Percentiles rank a stretch among this genome's conserved stretches.
Evolutionary conservation across 2,329 filamentous ascomycete genomes (phyloP).

Genomic region (Aphanocladium album): DNA sequence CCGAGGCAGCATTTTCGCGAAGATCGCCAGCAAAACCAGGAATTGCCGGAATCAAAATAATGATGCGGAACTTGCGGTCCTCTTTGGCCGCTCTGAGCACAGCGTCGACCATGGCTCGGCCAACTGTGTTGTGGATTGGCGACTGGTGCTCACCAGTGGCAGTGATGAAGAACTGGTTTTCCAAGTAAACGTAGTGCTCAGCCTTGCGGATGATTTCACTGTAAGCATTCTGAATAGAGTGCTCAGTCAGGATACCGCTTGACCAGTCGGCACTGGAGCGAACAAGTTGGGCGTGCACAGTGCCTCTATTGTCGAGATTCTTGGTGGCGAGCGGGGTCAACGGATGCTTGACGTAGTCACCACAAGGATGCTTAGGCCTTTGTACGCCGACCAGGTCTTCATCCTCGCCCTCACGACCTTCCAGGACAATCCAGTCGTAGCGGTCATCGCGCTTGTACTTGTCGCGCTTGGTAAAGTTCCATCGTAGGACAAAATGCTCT

Average conservation of each 20-base stretch:
- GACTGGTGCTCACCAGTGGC: conserved; percentile 83
- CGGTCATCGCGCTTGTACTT: conserved; percentile 88
- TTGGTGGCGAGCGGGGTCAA: conserved; percentile 64
- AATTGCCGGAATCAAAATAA: conserved; percentile 84
- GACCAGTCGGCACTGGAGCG: conserved; percentile 91
- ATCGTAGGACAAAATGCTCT: conserved; percentile 88
- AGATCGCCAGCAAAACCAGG: conserved; percentile 93
- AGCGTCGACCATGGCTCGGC: conserved; percentile 84
- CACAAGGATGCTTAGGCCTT: conserved; percentile 81
- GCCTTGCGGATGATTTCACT: conserved; percentile 79
- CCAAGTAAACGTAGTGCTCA: conserved; percentile 92
- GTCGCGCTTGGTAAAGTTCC: conserved; percentile 96
- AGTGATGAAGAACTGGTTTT: conserved; percentile 98
- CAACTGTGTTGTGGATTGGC: conserved; percentile 84
- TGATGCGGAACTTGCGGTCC: conserved; percentile 81
- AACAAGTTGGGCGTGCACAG: conserved; percentile 77
- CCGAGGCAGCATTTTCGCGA: conserved; percentile 72
- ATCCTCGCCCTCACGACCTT: conserved; percentile 69
- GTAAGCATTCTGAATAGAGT: conserved; percentile 85
- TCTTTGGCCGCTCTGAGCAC: conserved; percentile 77
- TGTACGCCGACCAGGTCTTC: conserved; percentile 88
- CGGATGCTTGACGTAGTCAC: conserved; percentile 81
- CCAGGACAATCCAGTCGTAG: conserved; percentile 80
- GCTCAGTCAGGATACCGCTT: conserved; percentile 78
- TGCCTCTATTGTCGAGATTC: conserved; percentile 59